A percentile compares a stretch with the other conserved stretches of the same genome.
Evolutionary conservation across 768 basidiomycete genomes (phyloP).

Genomic region (Clitopilus passeckerianus): DNA sequence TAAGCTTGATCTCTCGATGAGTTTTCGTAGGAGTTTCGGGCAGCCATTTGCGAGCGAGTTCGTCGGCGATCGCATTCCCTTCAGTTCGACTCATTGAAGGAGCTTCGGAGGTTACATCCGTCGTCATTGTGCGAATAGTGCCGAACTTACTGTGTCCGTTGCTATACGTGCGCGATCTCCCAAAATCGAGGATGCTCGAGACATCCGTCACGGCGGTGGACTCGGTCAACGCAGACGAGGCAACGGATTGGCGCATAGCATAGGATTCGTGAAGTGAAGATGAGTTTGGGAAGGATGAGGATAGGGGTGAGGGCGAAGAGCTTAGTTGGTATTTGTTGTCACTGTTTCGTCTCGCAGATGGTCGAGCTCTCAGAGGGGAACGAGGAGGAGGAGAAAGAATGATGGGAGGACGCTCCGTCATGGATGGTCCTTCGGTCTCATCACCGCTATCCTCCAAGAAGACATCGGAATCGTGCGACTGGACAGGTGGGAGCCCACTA

Average conservation of each 20-base stretch:
- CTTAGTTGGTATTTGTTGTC: background rate
- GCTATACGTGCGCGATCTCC: conserved; percentile 21
- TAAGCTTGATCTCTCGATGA: conserved; percentile 54
- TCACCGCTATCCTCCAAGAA: background rate
- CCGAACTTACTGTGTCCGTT: conserved; percentile 59
- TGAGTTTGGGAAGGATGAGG: conserved; percentile 27
- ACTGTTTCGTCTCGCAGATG: conserved; percentile 1
- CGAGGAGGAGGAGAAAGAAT: conserved; percentile 16
- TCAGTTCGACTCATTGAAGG: conserved; percentile 66
- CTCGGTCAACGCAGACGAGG: conserved; percentile 59
- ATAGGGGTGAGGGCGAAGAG: conserved; percentile 19
- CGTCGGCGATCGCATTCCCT: conserved; percentile 51
- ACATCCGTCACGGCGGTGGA: conserved; percentile 40
- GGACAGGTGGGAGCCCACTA: conserved; percentile 40
- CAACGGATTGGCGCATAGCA: conserved; percentile 52
- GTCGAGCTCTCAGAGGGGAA: conserved; percentile 46
- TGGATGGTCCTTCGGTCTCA: background rate
- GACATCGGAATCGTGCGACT: background rate
- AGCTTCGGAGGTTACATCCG: conserved; percentile 73
- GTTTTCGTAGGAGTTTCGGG: conserved; percentile 14
- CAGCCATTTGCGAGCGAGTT: conserved; percentile 32
- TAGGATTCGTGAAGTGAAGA: conserved; percentile 17
- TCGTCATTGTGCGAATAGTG: conserved; percentile 78
- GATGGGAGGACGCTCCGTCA: background rate
- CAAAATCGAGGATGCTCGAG: conserved; percentile 59